Evolutionary conservation across 2,329 filamentous ascomycete species (phyloP).

Genomic region (Catunica adiposa): DNA sequence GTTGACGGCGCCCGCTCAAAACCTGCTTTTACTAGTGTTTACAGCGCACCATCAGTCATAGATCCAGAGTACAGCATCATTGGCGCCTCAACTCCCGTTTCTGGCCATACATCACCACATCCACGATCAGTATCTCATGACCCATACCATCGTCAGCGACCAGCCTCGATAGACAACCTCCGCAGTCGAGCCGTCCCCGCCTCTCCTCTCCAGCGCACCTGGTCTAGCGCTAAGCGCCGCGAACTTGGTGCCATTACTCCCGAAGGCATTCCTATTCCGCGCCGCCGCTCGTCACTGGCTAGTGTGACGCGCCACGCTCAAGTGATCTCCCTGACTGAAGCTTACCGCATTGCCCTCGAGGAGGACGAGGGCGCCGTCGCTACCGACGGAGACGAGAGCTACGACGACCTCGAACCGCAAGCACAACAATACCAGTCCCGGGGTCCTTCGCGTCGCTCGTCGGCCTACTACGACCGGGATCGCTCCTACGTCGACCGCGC

Average conservation of each 20-base stretch:
- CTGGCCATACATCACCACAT: constrained; percentile 8
- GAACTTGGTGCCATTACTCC: constrained; percentile 11
- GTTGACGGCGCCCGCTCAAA: constrained; percentile 27
- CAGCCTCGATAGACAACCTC: constrained; percentile 12
- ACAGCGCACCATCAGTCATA: constrained; percentile 11
- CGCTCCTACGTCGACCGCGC: constrained; percentile 2
- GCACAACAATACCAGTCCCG: neutral
- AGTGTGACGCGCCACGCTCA: constrained; percentile 14
- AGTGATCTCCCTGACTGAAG: constrained; percentile 14
- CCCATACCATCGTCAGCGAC: constrained; percentile 13
- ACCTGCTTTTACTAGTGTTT: constrained; percentile 23
- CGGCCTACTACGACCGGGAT: constrained; percentile 1
- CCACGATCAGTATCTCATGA: constrained; percentile 3
- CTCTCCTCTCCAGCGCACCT: constrained; percentile 10
- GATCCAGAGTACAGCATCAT: constrained; percentile 1
- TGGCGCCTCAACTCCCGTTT: constrained; percentile 16
- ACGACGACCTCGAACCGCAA: constrained; percentile 9
- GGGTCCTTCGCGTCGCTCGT: neutral
- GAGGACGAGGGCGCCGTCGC: constrained; percentile 13
- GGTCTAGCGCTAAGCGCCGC: constrained; percentile 11
- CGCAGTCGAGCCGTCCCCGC: constrained; percentile 8
- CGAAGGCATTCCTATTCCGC: constrained; percentile 14
- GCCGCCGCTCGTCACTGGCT: constrained; percentile 14
- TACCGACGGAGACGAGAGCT: constrained; percentile 11
- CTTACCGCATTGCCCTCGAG: constrained; percentile 12